These are phyloP conservation scores for Galium porrigens DNA, from an alignment of 305 asterid species.

Conservation along the genomic window DNA sequence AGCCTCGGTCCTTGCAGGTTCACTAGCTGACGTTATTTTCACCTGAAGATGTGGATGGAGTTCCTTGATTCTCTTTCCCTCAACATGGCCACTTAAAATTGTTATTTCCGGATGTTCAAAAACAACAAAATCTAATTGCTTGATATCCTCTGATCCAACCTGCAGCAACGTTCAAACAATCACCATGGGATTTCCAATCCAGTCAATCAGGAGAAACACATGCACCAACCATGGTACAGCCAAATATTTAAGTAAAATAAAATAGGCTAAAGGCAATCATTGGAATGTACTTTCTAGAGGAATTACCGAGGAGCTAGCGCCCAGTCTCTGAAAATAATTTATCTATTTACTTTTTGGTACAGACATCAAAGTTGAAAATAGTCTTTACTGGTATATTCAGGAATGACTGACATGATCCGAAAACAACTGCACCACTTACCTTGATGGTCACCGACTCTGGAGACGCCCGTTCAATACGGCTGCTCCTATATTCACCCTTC, in stretches of 20 bases:
- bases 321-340: not conserved
- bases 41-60: slow-evolving; percentile 55
- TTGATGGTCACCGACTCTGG: slow-evolving; percentile 48
- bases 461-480: slow-evolving; percentile 66
- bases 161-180: slow-evolving; percentile 23
- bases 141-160: slow-evolving; percentile 56
- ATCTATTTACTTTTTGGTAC: not conserved
- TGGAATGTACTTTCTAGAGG: not conserved
- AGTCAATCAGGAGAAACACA: too few species aligned
- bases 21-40: slow-evolving; percentile 54
- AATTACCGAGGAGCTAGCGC: not conserved
- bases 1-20: slow-evolving; percentile 55
- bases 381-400: not conserved
- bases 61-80: slow-evolving; percentile 50
- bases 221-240: not conserved
- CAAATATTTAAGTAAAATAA: not conserved
- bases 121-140: slow-evolving; percentile 62
- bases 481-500: slow-evolving; percentile 43
- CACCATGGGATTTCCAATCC: not conserved
- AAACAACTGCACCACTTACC: slow-evolving; percentile 31
- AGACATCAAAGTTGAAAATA: not conserved
- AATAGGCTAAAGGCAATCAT: not conserved
- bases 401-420: not conserved
- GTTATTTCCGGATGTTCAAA: slow-evolving; percentile 77
- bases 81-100: slow-evolving; percentile 73